These are phyloP conservation scores for Thelonectria blattea DNA, from an alignment of 2,329 filamentous ascomycete genomes.

Conservation along the genomic window DNA sequence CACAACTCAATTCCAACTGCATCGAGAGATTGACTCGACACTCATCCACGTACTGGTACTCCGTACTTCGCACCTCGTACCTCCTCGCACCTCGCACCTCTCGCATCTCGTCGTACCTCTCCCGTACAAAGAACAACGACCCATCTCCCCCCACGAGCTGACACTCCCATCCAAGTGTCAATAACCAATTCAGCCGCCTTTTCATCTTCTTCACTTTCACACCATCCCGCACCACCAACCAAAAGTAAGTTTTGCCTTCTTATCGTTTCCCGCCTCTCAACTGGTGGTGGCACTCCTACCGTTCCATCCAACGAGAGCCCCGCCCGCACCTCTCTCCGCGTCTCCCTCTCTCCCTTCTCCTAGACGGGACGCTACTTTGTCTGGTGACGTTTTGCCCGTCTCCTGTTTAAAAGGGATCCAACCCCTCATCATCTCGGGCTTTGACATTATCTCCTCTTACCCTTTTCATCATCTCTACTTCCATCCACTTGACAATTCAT, in stretches of 20 bases:
- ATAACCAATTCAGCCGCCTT: not conserved
- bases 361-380: slow-evolving; percentile 1
- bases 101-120: not conserved
- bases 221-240: slow-evolving; percentile 5
- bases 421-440: slow-evolving; percentile 23
- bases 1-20: slow-evolving; percentile 3
- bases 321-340: slow-evolving; percentile 15
- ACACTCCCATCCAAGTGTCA: not conserved
- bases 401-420: slow-evolving; percentile 34
- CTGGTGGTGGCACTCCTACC: slow-evolving; percentile 9
- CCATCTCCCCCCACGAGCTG: slow-evolving; percentile 1
- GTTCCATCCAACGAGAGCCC: slow-evolving; percentile 15
- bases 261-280: slow-evolving; percentile 10
- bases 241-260: slow-evolving; percentile 27
- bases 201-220: slow-evolving; percentile 18
- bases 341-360: not conserved
- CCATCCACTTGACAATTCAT: slow-evolving; percentile 13
- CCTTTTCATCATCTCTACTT: slow-evolving; percentile 11
- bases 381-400: slow-evolving; percentile 33
- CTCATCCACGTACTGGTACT: not conserved
- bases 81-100: not conserved
- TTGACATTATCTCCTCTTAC: slow-evolving; percentile 26
- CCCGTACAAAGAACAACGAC: not conserved
- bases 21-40: no score
- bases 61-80: not conserved